These are phyloP conservation scores for Neonectria coccinea DNA, from an alignment of 2,329 filamentous ascomycete species.

Conservation along the genomic window DNA sequence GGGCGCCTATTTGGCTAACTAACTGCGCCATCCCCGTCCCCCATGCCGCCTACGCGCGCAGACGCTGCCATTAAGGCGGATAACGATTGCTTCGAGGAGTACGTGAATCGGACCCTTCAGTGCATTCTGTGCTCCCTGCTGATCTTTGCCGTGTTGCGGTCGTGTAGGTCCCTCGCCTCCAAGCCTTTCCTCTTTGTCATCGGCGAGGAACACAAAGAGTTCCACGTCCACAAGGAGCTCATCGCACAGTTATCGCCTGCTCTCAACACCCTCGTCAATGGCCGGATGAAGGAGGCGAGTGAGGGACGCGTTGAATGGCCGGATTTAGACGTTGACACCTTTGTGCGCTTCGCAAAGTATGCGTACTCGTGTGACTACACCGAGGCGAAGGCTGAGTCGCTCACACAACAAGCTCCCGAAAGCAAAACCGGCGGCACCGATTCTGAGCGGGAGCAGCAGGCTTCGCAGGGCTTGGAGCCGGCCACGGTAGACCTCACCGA, in stretches of 20 bases:
- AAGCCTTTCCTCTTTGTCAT: slow-evolving; percentile 44
- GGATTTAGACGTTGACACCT: slow-evolving; percentile 43
- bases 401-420: not conserved
- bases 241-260: slow-evolving; percentile 38
- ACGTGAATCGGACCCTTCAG: slow-evolving; percentile 12
- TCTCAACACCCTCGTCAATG: slow-evolving; percentile 42
- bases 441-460: not conserved
- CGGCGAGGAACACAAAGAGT: slow-evolving; percentile 39
- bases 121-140: not conserved
- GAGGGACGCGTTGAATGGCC: slow-evolving; percentile 42
- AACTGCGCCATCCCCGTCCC: slow-evolving; percentile 11
- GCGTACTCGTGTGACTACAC: slow-evolving; percentile 43
- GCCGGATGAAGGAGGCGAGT: slow-evolving; percentile 41
- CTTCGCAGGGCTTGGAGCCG: not conserved
- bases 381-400: slow-evolving; percentile 32
- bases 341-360: slow-evolving; percentile 44
- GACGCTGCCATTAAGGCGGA: slow-evolving; percentile 14
- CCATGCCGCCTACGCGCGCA: slow-evolving; percentile 26
- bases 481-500: slow-evolving; percentile 12
- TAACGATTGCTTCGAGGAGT: slow-evolving; percentile 35
- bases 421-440: not conserved
- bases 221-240: slow-evolving; percentile 41
- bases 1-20: not conserved
- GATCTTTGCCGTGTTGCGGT: not conserved
- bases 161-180: slow-evolving; percentile 40